These are phyloP conservation scores for Aquilaria agallochum DNA, from an alignment of 441 rosid species.

Conservation along the genomic window DNA sequence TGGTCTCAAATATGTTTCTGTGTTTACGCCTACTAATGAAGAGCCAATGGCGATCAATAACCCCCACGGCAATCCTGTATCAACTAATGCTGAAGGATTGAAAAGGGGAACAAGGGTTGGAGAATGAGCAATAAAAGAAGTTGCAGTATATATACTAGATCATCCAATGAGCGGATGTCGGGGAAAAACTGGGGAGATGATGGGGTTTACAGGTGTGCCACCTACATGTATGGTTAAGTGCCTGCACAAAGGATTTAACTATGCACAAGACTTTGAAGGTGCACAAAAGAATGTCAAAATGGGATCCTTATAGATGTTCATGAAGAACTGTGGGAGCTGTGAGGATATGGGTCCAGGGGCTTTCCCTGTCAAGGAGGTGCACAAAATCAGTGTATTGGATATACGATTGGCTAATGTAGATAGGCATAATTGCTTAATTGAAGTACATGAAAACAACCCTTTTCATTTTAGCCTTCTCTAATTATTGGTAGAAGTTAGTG, in stretches of 20 bases:
- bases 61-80: constrained; percentile 66
- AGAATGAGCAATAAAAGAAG: constrained; percentile 87
- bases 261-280: constrained; percentile 47
- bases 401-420: constrained; percentile 90
- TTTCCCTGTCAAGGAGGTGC: constrained; percentile 84
- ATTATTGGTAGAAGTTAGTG: too few relatives aligned
- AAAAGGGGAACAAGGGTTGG: constrained; percentile 87
- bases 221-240: constrained; percentile 78
- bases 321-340: constrained; percentile 76
- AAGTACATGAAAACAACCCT: too few relatives aligned
- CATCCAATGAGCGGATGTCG: constrained; percentile 68
- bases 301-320: constrained; percentile 88
- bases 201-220: constrained; percentile 86
- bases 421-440: constrained; percentile 33
- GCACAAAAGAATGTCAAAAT: constrained; percentile 46
- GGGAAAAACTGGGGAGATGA: constrained; percentile 34
- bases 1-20: constrained; percentile 60
- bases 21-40: constrained; percentile 87
- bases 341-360: constrained; percentile 85
- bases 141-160: constrained; percentile 78
- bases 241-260: constrained; percentile 65
- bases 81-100: constrained; percentile 76
- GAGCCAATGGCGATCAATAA: constrained; percentile 90
- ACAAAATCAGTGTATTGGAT: constrained; percentile 82
- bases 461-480: too few relatives aligned